phyloP scores from a whole-genome alignment of 495 filamentous ascomycete species.

The Penicillium chermesinum region DNA sequence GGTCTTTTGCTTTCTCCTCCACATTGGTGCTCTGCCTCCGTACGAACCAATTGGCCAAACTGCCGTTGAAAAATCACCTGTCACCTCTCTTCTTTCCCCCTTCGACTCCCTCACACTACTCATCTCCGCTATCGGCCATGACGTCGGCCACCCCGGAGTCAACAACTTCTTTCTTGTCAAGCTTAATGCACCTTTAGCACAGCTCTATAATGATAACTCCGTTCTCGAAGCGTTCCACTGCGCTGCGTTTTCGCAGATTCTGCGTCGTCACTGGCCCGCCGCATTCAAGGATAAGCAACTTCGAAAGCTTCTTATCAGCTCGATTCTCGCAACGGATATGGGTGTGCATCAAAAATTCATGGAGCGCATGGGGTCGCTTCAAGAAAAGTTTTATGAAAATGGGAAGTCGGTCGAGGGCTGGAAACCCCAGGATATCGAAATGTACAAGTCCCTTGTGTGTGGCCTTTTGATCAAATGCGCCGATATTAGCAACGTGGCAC shows the following conservation, averaged over 20 bases:
- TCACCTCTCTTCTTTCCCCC: conserved; percentile 68
- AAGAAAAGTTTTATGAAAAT: conserved; percentile 66
- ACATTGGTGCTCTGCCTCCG: conserved; percentile 69
- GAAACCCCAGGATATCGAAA: conserved; percentile 63
- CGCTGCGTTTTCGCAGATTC: conserved; percentile 92
- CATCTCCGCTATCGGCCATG: conserved; percentile 92
- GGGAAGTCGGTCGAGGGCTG: conserved; percentile 56
- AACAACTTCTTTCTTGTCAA: conserved; percentile 95
- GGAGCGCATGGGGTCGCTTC: conserved; percentile 70
- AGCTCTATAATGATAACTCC: conserved; percentile 95
- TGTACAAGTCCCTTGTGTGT: conserved; percentile 74
- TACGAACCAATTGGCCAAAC: conserved; percentile 38
- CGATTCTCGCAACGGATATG: conserved; percentile 96
- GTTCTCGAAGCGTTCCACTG: conserved; percentile 97
- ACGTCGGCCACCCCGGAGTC: conserved; percentile 95
- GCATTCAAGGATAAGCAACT: conserved; percentile 70
- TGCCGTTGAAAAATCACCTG: conserved; percentile 47
- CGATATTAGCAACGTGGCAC: conserved; percentile 96
- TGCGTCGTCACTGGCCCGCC: conserved; percentile 85
- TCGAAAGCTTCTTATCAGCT: conserved; percentile 87
- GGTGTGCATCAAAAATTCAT: conserved; percentile 94
- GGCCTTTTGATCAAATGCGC: conserved; percentile 94
- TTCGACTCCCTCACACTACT: conserved; percentile 86
- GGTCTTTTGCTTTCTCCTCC: conserved; percentile 83
- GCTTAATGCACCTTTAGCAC: conserved; percentile 90